These are phyloP conservation scores for Phytopythium ostracodes DNA, from an alignment of 352 stramenopile genomes.

Conservation along the genomic window DNA sequence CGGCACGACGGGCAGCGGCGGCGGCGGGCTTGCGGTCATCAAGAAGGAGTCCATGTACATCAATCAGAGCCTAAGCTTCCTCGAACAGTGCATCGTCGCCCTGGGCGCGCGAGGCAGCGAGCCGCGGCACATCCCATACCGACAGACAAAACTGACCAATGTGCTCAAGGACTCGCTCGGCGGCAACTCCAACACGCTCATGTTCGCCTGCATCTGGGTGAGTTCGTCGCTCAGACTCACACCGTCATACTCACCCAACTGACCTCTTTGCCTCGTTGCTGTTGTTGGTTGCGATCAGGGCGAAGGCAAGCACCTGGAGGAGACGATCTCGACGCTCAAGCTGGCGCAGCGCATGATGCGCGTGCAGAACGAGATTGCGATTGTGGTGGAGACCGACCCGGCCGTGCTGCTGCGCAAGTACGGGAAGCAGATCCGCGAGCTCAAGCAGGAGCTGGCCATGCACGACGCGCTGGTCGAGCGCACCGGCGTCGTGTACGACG, in stretches of 20 bases:
- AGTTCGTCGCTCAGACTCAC: neutral
- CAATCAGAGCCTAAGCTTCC: slow-evolving; percentile 94
- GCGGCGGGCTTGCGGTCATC: slow-evolving; percentile 58
- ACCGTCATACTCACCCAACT: no score
- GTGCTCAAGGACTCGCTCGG: slow-evolving; percentile 92
- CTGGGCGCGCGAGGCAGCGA: slow-evolving; percentile 52
- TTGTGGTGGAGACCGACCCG: slow-evolving; percentile 86
- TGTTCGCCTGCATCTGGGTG: slow-evolving; percentile 93
- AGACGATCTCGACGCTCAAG: slow-evolving; percentile 92
- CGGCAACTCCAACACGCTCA: slow-evolving; percentile 94
- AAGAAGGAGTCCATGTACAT: slow-evolving; percentile 98
- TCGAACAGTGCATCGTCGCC: slow-evolving; percentile 94
- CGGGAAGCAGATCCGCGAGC: slow-evolving; percentile 89
- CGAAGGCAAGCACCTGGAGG: slow-evolving; percentile 89
- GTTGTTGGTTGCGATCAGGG: slow-evolving; percentile 27
- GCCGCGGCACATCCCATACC: slow-evolving; percentile 88
- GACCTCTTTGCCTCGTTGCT: neutral
- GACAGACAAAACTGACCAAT: slow-evolving; percentile 94
- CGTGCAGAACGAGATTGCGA: slow-evolving; percentile 87
- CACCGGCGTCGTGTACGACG: slow-evolving; percentile 77
- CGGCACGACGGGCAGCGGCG: neutral
- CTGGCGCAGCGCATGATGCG: slow-evolving; percentile 93
- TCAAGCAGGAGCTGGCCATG: slow-evolving; percentile 93
- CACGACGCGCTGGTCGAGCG: slow-evolving; percentile 91
- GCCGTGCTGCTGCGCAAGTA: slow-evolving; percentile 85